Conservation (phyloP, 495 filamentous ascomycete genomes). For the Penicillium soppii region DNA sequence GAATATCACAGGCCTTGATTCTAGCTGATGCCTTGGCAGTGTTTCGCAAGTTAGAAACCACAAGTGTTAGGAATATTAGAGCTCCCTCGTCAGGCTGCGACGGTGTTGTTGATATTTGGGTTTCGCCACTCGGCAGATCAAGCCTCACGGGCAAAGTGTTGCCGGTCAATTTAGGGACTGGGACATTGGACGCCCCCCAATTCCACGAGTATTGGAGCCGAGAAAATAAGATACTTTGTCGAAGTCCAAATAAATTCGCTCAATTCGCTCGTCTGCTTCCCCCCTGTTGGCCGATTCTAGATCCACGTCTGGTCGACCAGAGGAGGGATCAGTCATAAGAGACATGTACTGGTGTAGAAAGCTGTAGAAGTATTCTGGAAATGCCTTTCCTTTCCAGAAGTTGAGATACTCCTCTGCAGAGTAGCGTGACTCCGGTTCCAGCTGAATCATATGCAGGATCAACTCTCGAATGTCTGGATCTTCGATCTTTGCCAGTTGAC, state of each 20-base stretch:
- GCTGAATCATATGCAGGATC: slow-evolving; percentile 91
- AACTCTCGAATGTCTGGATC: slow-evolving; percentile 84
- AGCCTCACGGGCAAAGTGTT: slow-evolving; percentile 72
- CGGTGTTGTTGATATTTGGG: slow-evolving; percentile 45
- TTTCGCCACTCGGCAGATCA: slow-evolving; percentile 82
- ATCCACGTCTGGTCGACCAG: slow-evolving; percentile 65
- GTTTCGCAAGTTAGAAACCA: slow-evolving; percentile 84
- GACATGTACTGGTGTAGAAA: slow-evolving; percentile 98
- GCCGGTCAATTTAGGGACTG: slow-evolving; percentile 29
- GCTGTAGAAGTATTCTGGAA: slow-evolving; percentile 94
- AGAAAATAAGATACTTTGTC: slow-evolving; percentile 97
- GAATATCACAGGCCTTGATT: slow-evolving; percentile 86
- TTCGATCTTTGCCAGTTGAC: slow-evolving; percentile 80
- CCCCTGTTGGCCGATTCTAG: slow-evolving; percentile 65
- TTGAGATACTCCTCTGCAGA: slow-evolving; percentile 94
- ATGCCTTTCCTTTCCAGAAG: slow-evolving; percentile 87
- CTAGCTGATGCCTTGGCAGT: slow-evolving; percentile 84
- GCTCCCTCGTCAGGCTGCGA: slow-evolving; percentile 75
- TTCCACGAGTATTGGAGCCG: slow-evolving; percentile 39
- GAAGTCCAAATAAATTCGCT: slow-evolving; percentile 89
- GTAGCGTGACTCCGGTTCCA: slow-evolving; percentile 86
- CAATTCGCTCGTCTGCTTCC: slow-evolving; percentile 89
- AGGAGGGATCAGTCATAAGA: slow-evolving; percentile 89
- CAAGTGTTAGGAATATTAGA: slow-evolving; percentile 83
- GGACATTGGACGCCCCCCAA: slow-evolving; percentile 22